Evolutionary conservation across 73 alveolate genomes (phyloP).

Genomic region (Paramecium sexaurelia): DNA sequence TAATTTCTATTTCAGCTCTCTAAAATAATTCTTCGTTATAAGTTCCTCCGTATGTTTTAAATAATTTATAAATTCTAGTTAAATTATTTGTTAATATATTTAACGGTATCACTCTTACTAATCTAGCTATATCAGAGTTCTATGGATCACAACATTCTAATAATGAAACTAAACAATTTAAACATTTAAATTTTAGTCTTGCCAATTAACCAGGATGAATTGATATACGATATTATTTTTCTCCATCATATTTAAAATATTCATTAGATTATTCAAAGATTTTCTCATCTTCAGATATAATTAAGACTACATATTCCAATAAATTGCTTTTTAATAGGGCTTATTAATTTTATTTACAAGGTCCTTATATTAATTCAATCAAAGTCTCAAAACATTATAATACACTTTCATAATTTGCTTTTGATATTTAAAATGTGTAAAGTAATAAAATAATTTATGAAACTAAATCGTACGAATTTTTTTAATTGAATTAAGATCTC

Average conservation of each 20-base stretch:
- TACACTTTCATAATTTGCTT: slow-evolving; percentile 60
- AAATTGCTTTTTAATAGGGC: slow-evolving; percentile 63
- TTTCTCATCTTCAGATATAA: slow-evolving; percentile 62
- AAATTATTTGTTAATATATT: slow-evolving; percentile 63
- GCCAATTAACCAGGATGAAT: slow-evolving; percentile 69
- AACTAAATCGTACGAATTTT: slow-evolving; percentile 59
- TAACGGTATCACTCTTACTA: slow-evolving; percentile 68
- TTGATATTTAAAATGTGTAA: slow-evolving; percentile 20
- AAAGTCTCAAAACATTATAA: slow-evolving; percentile 71
- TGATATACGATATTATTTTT: background rate
- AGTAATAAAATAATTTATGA: slow-evolving; percentile 12
- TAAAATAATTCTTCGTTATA: slow-evolving; percentile 49
- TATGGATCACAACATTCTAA: slow-evolving; percentile 70
- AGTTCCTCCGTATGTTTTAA: slow-evolving; percentile 47
- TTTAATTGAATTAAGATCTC: slow-evolving; percentile 63
- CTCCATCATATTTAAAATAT: slow-evolving; percentile 24
- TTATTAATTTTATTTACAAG: slow-evolving; percentile 68
- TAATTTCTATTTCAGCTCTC: background rate
- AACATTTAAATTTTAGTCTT: slow-evolving; percentile 63
- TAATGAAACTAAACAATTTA: slow-evolving; percentile 64
- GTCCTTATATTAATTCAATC: slow-evolving; percentile 73
- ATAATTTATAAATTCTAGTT: slow-evolving; percentile 38
- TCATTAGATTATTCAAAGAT: background rate
- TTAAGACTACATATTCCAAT: slow-evolving; percentile 52
- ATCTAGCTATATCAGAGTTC: slow-evolving; percentile 56